Conservation (phyloP, 352 stramenopile genomes). For the Phytophthora pistaciae region DNA sequence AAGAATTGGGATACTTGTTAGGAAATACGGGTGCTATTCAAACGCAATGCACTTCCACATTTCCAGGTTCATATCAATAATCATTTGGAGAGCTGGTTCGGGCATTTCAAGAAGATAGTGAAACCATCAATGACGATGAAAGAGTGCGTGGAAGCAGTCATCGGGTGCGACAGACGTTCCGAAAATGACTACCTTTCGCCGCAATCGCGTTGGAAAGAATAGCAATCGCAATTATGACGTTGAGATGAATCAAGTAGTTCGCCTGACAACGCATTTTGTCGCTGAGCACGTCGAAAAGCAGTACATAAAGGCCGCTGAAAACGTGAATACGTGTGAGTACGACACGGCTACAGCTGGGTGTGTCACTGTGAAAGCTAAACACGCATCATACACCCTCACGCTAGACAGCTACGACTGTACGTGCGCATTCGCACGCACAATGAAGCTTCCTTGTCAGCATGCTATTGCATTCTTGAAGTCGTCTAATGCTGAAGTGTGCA, state of each 20-base stretch:
- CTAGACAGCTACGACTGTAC: conserved; percentile 16
- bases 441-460: conserved; percentile 29
- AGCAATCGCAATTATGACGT: no score
- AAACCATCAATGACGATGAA: conserved; percentile 7
- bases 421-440: conserved; percentile 21
- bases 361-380: background rate
- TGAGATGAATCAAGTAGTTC: no score
- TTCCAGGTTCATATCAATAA: conserved; percentile 44
- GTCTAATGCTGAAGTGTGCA: background rate
- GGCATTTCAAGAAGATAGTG: conserved; percentile 27
- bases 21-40: conserved; percentile 32
- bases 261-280: no score
- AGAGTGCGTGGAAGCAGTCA: conserved; percentile 9
- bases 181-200: conserved; percentile 4
- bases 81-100: conserved; percentile 37
- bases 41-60: conserved; percentile 23
- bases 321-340: conserved; percentile 17
- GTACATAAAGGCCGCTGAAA: conserved; percentile 13
- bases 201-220: background rate
- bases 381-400: background rate
- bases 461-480: conserved; percentile 28
- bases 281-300: conserved; percentile 19
- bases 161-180: conserved; percentile 8
- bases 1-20: conserved; percentile 27
- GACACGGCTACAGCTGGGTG: background rate